Base-by-base conservation (phyloP, 2,329 filamentous ascomycete genomes). In the Fusarium pseudoanthophilum region DNA sequence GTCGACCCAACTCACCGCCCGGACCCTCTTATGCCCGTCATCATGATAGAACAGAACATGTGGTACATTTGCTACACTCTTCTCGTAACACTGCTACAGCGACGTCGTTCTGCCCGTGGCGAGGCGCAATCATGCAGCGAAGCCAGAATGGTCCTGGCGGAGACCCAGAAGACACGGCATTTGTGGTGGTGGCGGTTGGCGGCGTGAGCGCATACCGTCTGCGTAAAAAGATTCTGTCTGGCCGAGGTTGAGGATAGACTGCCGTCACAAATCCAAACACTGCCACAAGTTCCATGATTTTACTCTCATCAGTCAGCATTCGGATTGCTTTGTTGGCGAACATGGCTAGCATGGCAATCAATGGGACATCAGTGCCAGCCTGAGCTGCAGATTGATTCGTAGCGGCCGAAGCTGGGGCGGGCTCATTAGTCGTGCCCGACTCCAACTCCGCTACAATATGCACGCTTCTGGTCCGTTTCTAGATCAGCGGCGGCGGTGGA, bases 401-500 rank as follows among this genome's bases (percentile, higher is more conserved):
- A 77, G 75, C 53, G 74, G 72, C 75, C 75, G 75, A 77, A 69
- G 67, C 73, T 76, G 73, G 69, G 74, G 68, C 71, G 73, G 72
- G 72, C 71, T 75, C 75, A 77, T 77, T 77, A 75, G 74, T 77
- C 75, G 75, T 60, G 61, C 66, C 42, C 39, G 36, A 62, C 76
- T 73, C 71, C 43, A 43, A 62, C 73, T 75, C 71, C 69, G 71
- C 73, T 64, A 46, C 46, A 63, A 69, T 74, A 75, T 76, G 73
- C 73, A 76, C 71, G 68, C 77, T 78, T 78, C 77, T 78, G 77
- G 77, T 63, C 67, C 71, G 77, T 76, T 78, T 78, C 77, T 78
- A 78, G 77, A 78, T 78, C 77, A 77, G 77, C 75, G 65, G 71
- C 71, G 72, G 57, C 73, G 75, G 71, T 69, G 72, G 71, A 75